phyloP scores from a whole-genome alignment of 148 eudicot genomes.

The Diospyros kaki region DNA sequence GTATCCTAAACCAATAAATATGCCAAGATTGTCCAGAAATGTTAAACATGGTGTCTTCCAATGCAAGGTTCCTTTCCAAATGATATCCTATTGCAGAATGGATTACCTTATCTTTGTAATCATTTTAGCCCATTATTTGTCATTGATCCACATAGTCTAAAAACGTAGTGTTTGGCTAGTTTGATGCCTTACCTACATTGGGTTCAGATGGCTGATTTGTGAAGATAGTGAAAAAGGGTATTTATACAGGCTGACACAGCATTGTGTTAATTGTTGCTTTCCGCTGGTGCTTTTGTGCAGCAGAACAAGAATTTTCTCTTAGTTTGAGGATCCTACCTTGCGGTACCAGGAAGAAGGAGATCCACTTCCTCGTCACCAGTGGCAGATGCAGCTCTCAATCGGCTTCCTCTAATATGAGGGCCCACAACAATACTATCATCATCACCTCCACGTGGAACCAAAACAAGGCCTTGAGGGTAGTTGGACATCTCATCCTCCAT shows the following conservation, averaged over 20 bases:
- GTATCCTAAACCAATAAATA: not conserved
- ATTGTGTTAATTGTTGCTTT: not conserved
- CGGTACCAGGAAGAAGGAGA: constrained; percentile 99
- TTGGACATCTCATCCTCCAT: constrained; percentile 68
- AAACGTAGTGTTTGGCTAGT: not conserved
- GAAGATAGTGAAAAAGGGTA: not conserved
- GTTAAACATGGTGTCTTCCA: not conserved
- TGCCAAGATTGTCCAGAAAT: not conserved
- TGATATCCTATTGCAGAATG: not conserved
- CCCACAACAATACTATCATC: constrained; percentile 73
- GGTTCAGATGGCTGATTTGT: not conserved
- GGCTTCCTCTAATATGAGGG: constrained; percentile 85
- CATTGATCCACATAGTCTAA: not conserved
- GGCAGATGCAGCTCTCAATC: constrained; percentile 75
- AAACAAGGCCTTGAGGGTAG: constrained; percentile 81
- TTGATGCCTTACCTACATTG: not conserved
- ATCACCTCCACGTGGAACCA: constrained; percentile 80
- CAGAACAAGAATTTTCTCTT: not conserved
- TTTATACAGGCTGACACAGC: not conserved
- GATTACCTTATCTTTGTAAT: not conserved
- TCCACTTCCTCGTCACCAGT: constrained; percentile 92
- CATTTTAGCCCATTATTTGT: not conserved
- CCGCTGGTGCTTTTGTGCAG: constrained; percentile 2
- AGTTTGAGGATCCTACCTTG: constrained; percentile 52
- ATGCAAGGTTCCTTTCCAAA: not conserved